Evolutionary conservation across 306 rosid genomes (phyloP).

Genomic region (Vachellia pachyceras): DNA sequence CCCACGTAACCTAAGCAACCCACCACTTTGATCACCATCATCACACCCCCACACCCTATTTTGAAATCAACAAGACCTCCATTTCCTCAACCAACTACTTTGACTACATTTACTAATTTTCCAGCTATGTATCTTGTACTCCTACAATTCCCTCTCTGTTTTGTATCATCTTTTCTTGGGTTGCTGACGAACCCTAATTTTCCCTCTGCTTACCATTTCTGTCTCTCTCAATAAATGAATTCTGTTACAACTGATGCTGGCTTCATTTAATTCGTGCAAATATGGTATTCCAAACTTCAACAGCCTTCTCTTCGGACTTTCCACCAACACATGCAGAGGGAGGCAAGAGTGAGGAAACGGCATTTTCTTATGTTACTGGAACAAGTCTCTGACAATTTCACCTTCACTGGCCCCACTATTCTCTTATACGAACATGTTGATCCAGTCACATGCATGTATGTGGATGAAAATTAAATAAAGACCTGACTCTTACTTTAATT

Average conservation of each 20-base stretch:
- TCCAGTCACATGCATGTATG: constrained; percentile 16
- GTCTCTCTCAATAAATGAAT: constrained; percentile 40
- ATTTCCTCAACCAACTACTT: constrained; percentile 49
- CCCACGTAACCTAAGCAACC: constrained; percentile 55
- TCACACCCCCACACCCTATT: constrained; percentile 33
- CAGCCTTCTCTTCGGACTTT: background rate
- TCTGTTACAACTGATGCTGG: constrained; percentile 36
- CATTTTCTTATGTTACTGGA: background rate
- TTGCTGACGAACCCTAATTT: constrained; percentile 1
- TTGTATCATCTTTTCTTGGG: background rate
- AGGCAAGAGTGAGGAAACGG: constrained; percentile 5
- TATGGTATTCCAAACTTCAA: constrained; percentile 6
- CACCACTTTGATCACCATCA: constrained; percentile 28
- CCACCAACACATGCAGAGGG: background rate
- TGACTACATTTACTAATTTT: constrained; percentile 39
- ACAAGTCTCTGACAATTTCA: background rate
- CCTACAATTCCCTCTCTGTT: background rate
- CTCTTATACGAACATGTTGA: background rate
- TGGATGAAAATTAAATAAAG: constrained; percentile 1
- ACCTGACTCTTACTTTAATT: constrained; percentile 3
- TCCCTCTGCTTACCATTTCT: constrained; percentile 22
- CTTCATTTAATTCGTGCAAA: constrained; percentile 35
- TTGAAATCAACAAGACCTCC: constrained; percentile 33
- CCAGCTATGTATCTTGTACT: background rate
- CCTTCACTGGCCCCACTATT: background rate